A percentile compares a stretch with the other conserved stretches of the same genome.
These are phyloP conservation scores for Sporisorium iseilematis-ciliati DNA, from an alignment of 1,284 basidiomycete species.

Conservation along the genomic window DNA sequence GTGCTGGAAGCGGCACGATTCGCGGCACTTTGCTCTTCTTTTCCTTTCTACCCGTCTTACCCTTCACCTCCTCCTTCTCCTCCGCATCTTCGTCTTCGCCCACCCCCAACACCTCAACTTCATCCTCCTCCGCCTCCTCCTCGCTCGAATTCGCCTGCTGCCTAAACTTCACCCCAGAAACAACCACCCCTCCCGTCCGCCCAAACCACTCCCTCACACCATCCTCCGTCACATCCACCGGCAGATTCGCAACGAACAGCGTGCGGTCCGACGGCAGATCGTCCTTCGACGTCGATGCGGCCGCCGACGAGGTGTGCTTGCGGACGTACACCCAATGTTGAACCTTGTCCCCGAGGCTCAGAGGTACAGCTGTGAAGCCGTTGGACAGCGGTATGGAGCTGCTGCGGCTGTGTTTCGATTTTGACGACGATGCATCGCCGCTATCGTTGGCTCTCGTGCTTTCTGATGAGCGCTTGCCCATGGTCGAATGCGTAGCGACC, in stretches of 20 bases:
- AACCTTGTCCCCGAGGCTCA: constrained; percentile 9
- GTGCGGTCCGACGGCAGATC: constrained; percentile 53
- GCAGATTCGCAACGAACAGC: constrained; percentile 66
- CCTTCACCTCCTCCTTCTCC: constrained; percentile 19
- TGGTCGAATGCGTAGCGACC: neutral
- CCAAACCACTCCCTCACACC: constrained; percentile 57
- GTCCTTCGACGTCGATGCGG: constrained; percentile 16
- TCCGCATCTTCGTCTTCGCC: constrained; percentile 22
- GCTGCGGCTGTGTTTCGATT: neutral
- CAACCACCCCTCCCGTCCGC: constrained; percentile 54
- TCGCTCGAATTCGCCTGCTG: neutral
- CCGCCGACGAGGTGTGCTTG: constrained; percentile 13
- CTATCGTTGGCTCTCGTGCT: neutral
- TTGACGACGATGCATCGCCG: too few relatives aligned
- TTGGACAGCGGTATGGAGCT: constrained; percentile 13
- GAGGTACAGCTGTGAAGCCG: constrained; percentile 40
- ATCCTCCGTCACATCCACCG: constrained; percentile 57
- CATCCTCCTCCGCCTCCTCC: constrained; percentile 41
- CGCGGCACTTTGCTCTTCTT: constrained; percentile 32
- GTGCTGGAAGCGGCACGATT: constrained; percentile 37
- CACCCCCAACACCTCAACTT: constrained; percentile 33
- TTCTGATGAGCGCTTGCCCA: constrained; percentile 16
- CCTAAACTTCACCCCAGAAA: constrained; percentile 51
- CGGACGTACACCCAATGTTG: constrained; percentile 45
- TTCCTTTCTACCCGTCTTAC: constrained; percentile 11